Evolutionary conservation across 2,329 filamentous ascomycete species (phyloP).

Genomic region (Cercospora zeae-maydis): DNA sequence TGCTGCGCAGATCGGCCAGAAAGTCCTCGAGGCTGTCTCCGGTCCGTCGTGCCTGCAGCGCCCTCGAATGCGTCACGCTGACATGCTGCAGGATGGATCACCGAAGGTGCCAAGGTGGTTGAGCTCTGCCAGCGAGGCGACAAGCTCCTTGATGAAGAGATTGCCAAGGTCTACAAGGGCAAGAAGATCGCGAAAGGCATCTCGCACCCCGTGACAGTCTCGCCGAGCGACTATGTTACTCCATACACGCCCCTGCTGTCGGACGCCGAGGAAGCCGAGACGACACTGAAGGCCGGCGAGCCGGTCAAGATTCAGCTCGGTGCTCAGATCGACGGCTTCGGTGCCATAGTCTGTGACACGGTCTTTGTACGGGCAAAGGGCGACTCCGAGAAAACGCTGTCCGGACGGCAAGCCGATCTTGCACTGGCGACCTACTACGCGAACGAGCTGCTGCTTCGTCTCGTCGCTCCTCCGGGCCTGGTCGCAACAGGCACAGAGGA

Average conservation of each 20-base stretch:
- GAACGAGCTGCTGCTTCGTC: slow-evolving; percentile 86
- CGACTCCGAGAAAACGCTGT: slow-evolving; percentile 48
- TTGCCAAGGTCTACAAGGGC: slow-evolving; percentile 94
- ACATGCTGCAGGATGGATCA: slow-evolving; percentile 56
- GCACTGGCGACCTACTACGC: slow-evolving; percentile 89
- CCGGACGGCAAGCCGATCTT: slow-evolving; percentile 78
- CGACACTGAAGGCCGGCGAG: slow-evolving; percentile 78
- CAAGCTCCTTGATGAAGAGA: slow-evolving; percentile 88
- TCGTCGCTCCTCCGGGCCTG: slow-evolving; percentile 88
- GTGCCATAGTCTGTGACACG: slow-evolving; percentile 92
- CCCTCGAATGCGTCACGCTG: slow-evolving; percentile 14
- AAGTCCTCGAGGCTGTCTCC: slow-evolving; percentile 81
- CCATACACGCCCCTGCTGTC: slow-evolving; percentile 90
- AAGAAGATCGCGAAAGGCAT: slow-evolving; percentile 97
- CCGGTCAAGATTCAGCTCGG: slow-evolving; percentile 97
- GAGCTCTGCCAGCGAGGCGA: slow-evolving; percentile 94
- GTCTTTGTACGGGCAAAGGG: slow-evolving; percentile 66
- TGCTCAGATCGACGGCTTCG: slow-evolving; percentile 96
- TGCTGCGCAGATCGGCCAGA: slow-evolving; percentile 90
- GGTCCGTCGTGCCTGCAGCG: slow-evolving; percentile 43
- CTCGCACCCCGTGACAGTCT: slow-evolving; percentile 90
- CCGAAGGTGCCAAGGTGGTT: slow-evolving; percentile 87
- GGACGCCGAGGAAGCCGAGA: slow-evolving; percentile 78
- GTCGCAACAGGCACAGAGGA: slow-evolving; percentile 81
- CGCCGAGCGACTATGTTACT: slow-evolving; percentile 88